phyloP scores from a whole-genome alignment of 2,329 filamentous ascomycete genomes.

The Xylaria hypoxylon region DNA sequence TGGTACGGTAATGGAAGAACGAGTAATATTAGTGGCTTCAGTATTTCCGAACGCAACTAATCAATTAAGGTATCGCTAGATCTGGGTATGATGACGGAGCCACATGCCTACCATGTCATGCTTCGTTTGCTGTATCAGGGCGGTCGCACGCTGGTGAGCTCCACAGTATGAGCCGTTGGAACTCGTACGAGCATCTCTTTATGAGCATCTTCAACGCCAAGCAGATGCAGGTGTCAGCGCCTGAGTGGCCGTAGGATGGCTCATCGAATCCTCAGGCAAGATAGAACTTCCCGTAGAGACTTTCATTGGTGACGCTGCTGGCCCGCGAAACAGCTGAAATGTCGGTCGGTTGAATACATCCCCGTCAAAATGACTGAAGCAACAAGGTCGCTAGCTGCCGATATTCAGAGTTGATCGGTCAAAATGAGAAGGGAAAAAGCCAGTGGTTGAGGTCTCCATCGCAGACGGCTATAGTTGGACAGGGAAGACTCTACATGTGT shows the following conservation, averaged over 20 bases:
- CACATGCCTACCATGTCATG: slow-evolving; percentile 15
- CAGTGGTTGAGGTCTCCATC: slow-evolving; percentile 3
- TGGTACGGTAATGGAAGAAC: slow-evolving; percentile 11
- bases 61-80: slow-evolving; percentile 9
- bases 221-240: slow-evolving; percentile 31
- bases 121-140: slow-evolving; percentile 27
- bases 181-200: slow-evolving; percentile 1
- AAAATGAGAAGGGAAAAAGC: not conserved
- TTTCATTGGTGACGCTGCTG: slow-evolving; percentile 25
- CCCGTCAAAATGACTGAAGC: slow-evolving; percentile 12
- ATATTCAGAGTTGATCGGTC: slow-evolving; percentile 10
- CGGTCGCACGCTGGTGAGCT: slow-evolving; percentile 17
- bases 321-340: slow-evolving; percentile 37
- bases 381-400: slow-evolving; percentile 10
- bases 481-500: slow-evolving; percentile 7
- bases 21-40: slow-evolving; percentile 12
- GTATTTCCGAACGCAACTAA: slow-evolving; percentile 1
- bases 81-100: slow-evolving; percentile 13
- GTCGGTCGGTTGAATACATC: slow-evolving; percentile 35
- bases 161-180: slow-evolving; percentile 24
- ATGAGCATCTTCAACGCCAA: slow-evolving; percentile 21
- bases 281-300: slow-evolving; percentile 9
- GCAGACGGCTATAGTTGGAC: slow-evolving; percentile 17
- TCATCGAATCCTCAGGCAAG: slow-evolving; percentile 25
- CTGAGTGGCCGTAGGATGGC: slow-evolving; percentile 33